Conservation (phyloP, 257 asterid genomes). For the Paraleonurus japonicus region DNA sequence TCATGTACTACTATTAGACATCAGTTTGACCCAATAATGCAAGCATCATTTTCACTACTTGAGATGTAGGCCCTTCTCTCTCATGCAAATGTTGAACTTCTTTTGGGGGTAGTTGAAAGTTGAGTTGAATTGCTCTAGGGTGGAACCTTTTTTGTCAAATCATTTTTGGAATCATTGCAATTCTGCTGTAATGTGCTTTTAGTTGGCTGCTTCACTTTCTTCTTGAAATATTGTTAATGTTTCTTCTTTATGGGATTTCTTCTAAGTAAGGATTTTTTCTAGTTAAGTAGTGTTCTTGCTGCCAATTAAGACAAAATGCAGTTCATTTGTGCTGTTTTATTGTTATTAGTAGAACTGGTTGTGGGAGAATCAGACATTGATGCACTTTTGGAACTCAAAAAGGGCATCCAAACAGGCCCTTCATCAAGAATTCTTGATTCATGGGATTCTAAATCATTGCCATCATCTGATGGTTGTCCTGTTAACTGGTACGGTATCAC, state of each 20-base stretch:
- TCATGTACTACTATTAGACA: constrained; percentile 19
- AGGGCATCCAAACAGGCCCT: constrained; percentile 56
- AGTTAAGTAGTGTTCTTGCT: background rate
- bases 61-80: constrained; percentile 32
- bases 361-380: constrained; percentile 56
- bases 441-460: constrained; percentile 76
- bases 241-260: background rate
- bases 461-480: constrained; percentile 71
- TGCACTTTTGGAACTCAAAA: constrained; percentile 60
- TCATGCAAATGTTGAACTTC: constrained; percentile 26
- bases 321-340: constrained; percentile 41
- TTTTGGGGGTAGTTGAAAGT: constrained; percentile 32
- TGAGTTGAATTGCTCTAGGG: constrained; percentile 11
- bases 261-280: background rate
- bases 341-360: constrained; percentile 38
- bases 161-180: constrained; percentile 30
- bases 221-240: constrained; percentile 11
- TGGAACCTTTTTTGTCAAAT: constrained; percentile 24
- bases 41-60: constrained; percentile 23
- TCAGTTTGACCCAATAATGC: constrained; percentile 12
- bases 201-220: constrained; percentile 22
- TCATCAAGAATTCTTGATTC: constrained; percentile 57
- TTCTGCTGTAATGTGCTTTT: constrained; percentile 28
- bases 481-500: constrained; percentile 62
- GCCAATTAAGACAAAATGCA: constrained; percentile 56